phyloP scores from a whole-genome alignment of 345 rosid species.

The Populus tremula region DNA sequence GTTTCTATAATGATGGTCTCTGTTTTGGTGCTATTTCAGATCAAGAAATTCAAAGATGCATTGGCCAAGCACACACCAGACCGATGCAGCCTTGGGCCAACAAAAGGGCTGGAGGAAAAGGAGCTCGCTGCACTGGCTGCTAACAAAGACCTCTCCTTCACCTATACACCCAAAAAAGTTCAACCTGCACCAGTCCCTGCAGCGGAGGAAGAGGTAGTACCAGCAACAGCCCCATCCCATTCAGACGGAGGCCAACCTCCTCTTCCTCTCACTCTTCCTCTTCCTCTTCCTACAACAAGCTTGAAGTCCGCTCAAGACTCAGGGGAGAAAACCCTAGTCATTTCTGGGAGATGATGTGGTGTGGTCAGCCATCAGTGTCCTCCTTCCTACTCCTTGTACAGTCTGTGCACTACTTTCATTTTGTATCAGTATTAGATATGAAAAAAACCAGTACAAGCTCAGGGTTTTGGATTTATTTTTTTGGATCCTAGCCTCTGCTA shows the following conservation, averaged over 20 bases:
- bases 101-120: conserved; percentile 86
- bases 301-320: conserved; percentile 19
- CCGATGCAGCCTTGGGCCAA: conserved; percentile 71
- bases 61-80: conserved; percentile 77
- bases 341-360: conserved; percentile 40
- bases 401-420: conserved; percentile 2
- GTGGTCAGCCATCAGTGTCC: conserved; percentile 2
- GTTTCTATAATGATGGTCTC: not conserved
- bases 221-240: conserved; percentile 19
- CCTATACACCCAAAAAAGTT: conserved; percentile 48
- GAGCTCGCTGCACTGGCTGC: conserved; percentile 85
- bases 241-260: conserved; percentile 13
- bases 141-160: conserved; percentile 78
- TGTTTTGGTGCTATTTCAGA: conserved; percentile 37
- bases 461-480: conserved; percentile 40
- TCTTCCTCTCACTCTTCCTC: conserved; percentile 1
- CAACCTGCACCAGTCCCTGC: conserved; percentile 31
- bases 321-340: conserved; percentile 39
- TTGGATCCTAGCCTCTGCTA: conserved; percentile 41
- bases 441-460: conserved; percentile 15
- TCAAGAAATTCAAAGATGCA: conserved; percentile 89
- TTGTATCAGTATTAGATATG: conserved; percentile 4
- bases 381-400: conserved; percentile 29
- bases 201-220: conserved; percentile 19
- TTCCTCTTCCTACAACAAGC: conserved; percentile 16